Conservation (phyloP, 176 grass and related monocot genomes). For the Neostapfia colusana region DNA sequence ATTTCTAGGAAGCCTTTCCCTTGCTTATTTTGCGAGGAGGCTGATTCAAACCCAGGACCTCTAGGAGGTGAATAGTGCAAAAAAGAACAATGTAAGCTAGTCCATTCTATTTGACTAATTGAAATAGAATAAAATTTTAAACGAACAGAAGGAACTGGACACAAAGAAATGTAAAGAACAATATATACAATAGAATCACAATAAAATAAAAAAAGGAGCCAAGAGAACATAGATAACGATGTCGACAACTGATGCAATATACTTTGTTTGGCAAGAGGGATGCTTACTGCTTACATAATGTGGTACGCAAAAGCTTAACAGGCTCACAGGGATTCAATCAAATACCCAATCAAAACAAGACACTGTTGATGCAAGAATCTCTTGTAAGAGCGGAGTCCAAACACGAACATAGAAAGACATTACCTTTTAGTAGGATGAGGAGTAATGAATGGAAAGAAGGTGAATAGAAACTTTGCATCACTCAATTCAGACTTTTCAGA, state of each 20-base stretch:
- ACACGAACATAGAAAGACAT: conserved; percentile 1
- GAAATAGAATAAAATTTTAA: neutral
- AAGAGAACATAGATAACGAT: neutral
- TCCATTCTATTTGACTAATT: neutral
- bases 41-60: too few relatives aligned
- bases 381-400: neutral
- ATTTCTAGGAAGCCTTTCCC: too few relatives aligned
- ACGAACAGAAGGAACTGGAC: neutral
- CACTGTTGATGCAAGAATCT: neutral
- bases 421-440: neutral
- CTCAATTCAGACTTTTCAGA: neutral
- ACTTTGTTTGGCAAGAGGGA: neutral
- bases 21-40: too few relatives aligned
- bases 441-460: neutral
- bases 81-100: neutral
- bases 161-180: neutral
- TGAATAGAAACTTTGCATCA: neutral
- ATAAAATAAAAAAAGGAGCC: neutral
- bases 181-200: neutral
- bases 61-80: too few relatives aligned
- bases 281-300: neutral
- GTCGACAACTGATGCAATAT: neutral
- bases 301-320: neutral
- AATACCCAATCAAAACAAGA: neutral
- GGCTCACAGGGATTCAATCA: neutral